Base-by-base conservation (phyloP, 805 yeast genomes). In the Ogataea nitratoaversa region DNA sequence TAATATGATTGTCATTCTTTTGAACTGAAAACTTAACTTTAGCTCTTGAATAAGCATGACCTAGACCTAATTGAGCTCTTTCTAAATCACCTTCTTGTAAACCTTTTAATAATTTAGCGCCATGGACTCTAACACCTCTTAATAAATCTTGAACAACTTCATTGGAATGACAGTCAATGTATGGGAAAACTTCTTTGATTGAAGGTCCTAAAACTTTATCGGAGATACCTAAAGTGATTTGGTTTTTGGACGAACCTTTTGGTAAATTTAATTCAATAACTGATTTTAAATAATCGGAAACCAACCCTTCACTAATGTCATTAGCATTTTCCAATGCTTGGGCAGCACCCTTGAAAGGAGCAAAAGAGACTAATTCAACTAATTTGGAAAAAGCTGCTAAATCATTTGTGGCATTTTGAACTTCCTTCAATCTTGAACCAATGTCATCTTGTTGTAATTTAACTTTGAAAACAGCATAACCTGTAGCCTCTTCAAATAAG, bases 311-410 rank as follows among this genome's bases (percentile, higher is more conserved):
- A 51, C 96, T 86, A 55, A 93, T 84, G 63, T 93, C 98, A 63
- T 93, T 93, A 54, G 98, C 97, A 63, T 93, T 93, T 68, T 91
- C 98, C 59, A 93, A 78, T 46, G 99, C 99, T 68, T 93, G 98
- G 38, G 99, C 98, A 46, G 99, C 99, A 59, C 97, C 97, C 69
- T 93, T 90, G 78, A 93, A 93, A 37, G 99, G 99, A 45, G 96
- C 95, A 69, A 93, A 93, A 13, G 96, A 85, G 20, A 87, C 95
- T 42, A 93, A 77, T 67, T 90, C 95, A 54, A 93, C 82, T 73
- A 91, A 73, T 71, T 93, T 93, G 57, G 96, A 85, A 63, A 93
- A 90, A 62, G 80, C 76, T 48, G 82, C 82, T 51, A 93, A 77
- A 59, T 93, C 98, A 53, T 75, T 81, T 46, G 88, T 76, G 44